Conservation (phyloP, 1,139 yeast species). For the Dujonia santamariae region DNA sequence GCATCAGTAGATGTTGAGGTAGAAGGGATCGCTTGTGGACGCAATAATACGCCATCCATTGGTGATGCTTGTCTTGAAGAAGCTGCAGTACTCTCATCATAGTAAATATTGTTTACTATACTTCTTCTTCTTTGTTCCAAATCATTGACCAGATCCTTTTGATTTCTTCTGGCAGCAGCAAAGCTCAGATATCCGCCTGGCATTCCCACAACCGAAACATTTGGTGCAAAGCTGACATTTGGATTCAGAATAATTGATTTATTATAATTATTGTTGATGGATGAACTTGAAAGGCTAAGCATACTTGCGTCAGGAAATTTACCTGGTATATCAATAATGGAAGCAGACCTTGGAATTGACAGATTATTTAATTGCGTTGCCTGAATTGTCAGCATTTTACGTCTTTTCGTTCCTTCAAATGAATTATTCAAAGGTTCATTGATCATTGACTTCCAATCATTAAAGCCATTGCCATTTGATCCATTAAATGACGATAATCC, state of each 20-base stretch:
- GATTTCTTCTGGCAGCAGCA: background rate
- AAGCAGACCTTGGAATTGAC: conserved; percentile 5
- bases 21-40: background rate
- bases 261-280: no score
- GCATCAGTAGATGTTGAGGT: background rate
- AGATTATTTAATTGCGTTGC: conserved; percentile 1
- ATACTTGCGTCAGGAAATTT: no score
- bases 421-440: conserved; percentile 6
- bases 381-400: conserved; percentile 6
- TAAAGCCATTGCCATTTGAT: background rate
- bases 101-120: background rate
- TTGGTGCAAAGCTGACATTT: no score
- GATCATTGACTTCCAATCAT: conserved; percentile 2
- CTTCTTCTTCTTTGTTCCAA: conserved; percentile 6
- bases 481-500: no score
- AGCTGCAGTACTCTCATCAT: background rate
- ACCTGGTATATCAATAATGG: conserved; percentile 1
- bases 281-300: no score
- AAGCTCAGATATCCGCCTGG: conserved; percentile 5
- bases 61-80: no score
- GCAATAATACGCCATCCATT: conserved; percentile 6
- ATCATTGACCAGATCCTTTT: conserved; percentile 5
- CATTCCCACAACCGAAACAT: background rate
- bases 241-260: no score
- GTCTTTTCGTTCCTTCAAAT: conserved; percentile 2